Conservation (phyloP, 139 green algal genomes). For the Trebouxia sp. region DNA sequence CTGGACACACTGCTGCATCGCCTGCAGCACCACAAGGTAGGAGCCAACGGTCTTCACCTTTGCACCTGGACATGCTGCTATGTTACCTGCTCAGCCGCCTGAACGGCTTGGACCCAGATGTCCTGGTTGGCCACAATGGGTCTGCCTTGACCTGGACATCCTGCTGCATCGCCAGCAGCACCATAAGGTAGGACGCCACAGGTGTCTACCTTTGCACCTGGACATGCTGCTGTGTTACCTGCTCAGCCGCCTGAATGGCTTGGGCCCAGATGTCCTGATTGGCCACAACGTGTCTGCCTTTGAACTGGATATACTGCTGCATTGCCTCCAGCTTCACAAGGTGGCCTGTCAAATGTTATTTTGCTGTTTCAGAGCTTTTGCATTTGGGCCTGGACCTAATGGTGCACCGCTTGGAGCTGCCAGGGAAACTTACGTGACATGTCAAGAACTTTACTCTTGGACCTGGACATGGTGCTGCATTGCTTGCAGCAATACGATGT, state of each 20-base stretch:
- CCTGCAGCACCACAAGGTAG: slow-evolving; percentile 88
- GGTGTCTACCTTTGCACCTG: no score
- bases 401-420: no score
- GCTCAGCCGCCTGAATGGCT: slow-evolving; percentile 68
- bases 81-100: slow-evolving; percentile 83
- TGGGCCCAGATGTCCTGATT: slow-evolving; percentile 94
- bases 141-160: slow-evolving; percentile 86
- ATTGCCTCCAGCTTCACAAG: slow-evolving; percentile 91
- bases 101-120: slow-evolving; percentile 84
- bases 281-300: slow-evolving; percentile 95
- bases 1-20: slow-evolving; percentile 92
- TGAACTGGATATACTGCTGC: slow-evolving; percentile 93
- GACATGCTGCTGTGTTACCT: slow-evolving; percentile 91
- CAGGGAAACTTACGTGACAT: no score
- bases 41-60: no score
- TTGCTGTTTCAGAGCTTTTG: no score
- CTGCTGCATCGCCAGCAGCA: slow-evolving; percentile 91
- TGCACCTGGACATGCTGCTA: no score
- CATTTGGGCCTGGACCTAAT: no score
- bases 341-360: no score
- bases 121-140: slow-evolving; percentile 97
- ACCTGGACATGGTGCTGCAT: no score
- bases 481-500: no score
- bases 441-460: no score
- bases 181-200: slow-evolving; percentile 71